Conservation (phyloP, 176 grass and related monocot species). For the Juncus inflexus region DNA sequence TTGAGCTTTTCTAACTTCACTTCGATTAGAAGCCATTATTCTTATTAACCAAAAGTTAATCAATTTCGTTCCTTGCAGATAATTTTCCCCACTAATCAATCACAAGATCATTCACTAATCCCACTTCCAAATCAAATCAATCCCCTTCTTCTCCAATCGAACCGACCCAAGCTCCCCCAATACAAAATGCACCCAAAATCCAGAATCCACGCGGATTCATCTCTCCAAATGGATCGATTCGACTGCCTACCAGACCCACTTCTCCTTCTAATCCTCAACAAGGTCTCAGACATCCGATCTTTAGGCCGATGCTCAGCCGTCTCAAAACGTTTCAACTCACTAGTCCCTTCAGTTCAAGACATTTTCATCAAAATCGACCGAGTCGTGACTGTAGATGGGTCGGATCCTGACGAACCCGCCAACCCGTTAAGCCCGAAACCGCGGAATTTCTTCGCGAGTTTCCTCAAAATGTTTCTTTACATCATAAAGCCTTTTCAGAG, state of each 20-base stretch:
- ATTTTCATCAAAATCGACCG: conserved; percentile 72
- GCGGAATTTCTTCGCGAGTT: conserved; percentile 45
- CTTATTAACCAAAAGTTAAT: background rate
- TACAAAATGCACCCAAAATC: conserved; percentile 53
- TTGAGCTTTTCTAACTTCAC: conserved; percentile 1
- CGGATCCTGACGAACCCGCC: conserved; percentile 42
- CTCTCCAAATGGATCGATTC: conserved; percentile 43
- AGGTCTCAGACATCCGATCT: conserved; percentile 58
- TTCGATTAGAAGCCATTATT: background rate
- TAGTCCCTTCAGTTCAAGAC: conserved; percentile 63
- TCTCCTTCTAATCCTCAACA: conserved; percentile 70
- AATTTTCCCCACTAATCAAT: conserved; percentile 4
- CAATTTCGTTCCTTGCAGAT: conserved; percentile 15
- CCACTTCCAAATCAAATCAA: conserved; percentile 1
- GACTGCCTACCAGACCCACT: conserved; percentile 64
- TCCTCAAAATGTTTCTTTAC: conserved; percentile 57
- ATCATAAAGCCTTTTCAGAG: conserved; percentile 69
- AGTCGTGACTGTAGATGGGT: conserved; percentile 49
- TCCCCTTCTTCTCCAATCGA: background rate
- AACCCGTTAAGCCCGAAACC: conserved; percentile 38
- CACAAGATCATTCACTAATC: conserved; percentile 9
- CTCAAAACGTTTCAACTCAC: conserved; percentile 58
- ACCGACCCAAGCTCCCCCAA: background rate
- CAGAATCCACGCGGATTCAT: conserved; percentile 51
- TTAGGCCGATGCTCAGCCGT: conserved; percentile 70